A percentile compares a stretch with the other conserved stretches of the same genome.
Evolutionary conservation across 177 flowering plant species (phyloP).

Genomic region (Vitis hybrid): DNA sequence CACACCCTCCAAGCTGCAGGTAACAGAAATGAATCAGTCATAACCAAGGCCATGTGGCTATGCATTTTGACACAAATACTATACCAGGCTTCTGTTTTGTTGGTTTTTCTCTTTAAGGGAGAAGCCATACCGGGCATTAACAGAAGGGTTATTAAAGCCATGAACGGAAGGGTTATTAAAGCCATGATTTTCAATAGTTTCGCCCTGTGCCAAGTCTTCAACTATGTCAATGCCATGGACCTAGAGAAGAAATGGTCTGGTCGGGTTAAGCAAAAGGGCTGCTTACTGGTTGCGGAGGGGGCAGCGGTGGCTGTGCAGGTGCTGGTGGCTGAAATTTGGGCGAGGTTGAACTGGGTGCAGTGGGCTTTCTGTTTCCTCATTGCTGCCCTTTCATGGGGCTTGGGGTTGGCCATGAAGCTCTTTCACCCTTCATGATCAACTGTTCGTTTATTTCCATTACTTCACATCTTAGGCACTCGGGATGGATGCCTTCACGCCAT

Average conservation of each 20-base stretch:
- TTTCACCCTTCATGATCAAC: background rate
- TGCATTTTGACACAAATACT: slow-evolving; percentile 8
- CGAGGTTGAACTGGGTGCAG: slow-evolving; percentile 9
- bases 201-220: slow-evolving; percentile 21
- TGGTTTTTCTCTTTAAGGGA: slow-evolving; percentile 7
- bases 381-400: slow-evolving; percentile 12
- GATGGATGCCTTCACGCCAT: too few relatives aligned
- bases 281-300: slow-evolving; percentile 6
- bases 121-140: background rate
- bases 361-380: slow-evolving; percentile 12
- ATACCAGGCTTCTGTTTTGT: slow-evolving; percentile 8
- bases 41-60: slow-evolving; percentile 15
- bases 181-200: slow-evolving; percentile 19
- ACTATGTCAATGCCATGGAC: slow-evolving; percentile 8
- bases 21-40: background rate
- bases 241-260: too few relatives aligned
- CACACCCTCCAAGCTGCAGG: background rate
- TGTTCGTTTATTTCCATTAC: too few relatives aligned
- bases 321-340: slow-evolving; percentile 5
- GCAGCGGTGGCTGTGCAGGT: slow-evolving; percentile 9
- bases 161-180: slow-evolving; percentile 6
- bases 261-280: background rate
- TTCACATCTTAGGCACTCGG: too few relatives aligned
- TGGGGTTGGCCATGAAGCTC: background rate
- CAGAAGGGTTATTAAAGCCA: background rate